Evolutionary conservation across 1,139 yeast genomes (phyloP).

Genomic region (Saccharomyces hybrid): DNA sequence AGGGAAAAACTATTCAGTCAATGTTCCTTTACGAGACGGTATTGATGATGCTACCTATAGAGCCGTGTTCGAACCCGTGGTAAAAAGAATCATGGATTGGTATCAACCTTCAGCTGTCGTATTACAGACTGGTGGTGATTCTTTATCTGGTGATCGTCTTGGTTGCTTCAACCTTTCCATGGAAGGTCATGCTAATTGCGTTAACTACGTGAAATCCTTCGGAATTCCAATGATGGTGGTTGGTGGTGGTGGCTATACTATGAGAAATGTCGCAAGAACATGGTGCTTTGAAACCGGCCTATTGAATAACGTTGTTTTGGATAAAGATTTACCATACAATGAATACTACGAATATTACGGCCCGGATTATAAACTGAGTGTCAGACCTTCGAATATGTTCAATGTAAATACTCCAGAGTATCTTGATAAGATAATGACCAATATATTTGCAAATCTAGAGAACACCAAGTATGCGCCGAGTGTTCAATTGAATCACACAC

Average conservation of each 20-base stretch:
- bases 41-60: constrained; percentile 85
- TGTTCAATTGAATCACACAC: constrained; percentile 87
- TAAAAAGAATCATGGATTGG: constrained; percentile 79
- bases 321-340: constrained; percentile 83
- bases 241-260: constrained; percentile 98
- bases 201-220: constrained; percentile 77
- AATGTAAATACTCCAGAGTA: constrained; percentile 94
- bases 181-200: constrained; percentile 94
- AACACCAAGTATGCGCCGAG: constrained; percentile 92
- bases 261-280: constrained; percentile 91
- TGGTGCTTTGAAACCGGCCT: constrained; percentile 96
- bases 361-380: constrained; percentile 89
- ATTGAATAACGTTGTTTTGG: constrained; percentile 69
- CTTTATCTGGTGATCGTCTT: constrained; percentile 81
- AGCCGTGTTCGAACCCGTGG: constrained; percentile 80
- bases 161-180: constrained; percentile 91
- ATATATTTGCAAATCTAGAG: constrained; percentile 71
- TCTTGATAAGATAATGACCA: constrained; percentile 73
- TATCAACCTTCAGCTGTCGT: constrained; percentile 91
- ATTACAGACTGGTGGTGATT: constrained; percentile 89
- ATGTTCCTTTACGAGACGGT: constrained; percentile 87
- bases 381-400: constrained; percentile 92
- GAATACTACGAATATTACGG: constrained; percentile 97
- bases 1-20: constrained; percentile 80
- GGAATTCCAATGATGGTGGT: constrained; percentile 84